A percentile compares a stretch with the other conserved stretches of the same genome.
phyloP scores from a whole-genome alignment of 1,284 basidiomycete genomes.

The Amylostereum areolatum region DNA sequence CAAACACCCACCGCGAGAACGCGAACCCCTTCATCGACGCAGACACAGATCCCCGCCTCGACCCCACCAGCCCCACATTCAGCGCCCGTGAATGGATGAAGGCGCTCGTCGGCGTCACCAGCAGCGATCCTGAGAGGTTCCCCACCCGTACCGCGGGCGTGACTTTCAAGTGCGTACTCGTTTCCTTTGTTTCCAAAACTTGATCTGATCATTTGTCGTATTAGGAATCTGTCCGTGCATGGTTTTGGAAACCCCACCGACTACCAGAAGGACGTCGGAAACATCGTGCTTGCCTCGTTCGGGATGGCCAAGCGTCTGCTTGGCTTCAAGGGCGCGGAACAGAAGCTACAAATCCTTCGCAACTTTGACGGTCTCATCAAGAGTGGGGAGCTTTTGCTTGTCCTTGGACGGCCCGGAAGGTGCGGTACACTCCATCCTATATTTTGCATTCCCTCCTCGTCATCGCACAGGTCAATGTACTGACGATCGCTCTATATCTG shows the following conservation, averaged over 20 bases:
- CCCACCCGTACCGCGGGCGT: constrained; percentile 15
- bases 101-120: neutral
- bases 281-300: constrained; percentile 27
- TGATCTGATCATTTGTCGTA: neutral
- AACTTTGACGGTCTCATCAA: constrained; percentile 35
- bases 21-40: no score
- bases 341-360: constrained; percentile 34
- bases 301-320: constrained; percentile 25
- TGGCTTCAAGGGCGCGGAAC: constrained; percentile 24
- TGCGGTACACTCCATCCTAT: no score
- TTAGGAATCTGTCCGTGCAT: constrained; percentile 34
- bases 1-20: no score
- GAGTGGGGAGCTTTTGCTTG: no score
- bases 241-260: constrained; percentile 38
- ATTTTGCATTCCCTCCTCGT: no score
- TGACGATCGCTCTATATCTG: no score
- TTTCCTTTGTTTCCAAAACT: neutral
- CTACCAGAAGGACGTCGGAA: constrained; percentile 40
- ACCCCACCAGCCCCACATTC: neutral
- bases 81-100: neutral
- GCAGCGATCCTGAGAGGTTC: neutral
- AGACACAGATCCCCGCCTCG: neutral
- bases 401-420: no score
- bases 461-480: no score
- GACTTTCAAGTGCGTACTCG: constrained; percentile 20